A percentile compares a stretch with the other conserved stretches of the same genome.
phyloP scores from a whole-genome alignment of 169 alveolate species.

The Cryptosporidium muris region DNA sequence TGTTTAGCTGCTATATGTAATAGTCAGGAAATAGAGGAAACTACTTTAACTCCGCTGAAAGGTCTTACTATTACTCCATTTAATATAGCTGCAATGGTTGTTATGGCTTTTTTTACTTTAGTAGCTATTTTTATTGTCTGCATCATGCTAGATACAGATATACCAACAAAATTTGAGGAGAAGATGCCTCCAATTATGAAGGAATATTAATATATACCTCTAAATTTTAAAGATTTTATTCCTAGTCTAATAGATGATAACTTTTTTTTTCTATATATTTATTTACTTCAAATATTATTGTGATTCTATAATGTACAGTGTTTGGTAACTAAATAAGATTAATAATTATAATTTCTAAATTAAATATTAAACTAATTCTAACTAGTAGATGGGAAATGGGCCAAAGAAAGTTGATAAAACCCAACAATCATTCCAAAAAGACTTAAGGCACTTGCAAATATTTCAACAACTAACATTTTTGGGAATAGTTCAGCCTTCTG shows the following conservation, averaged over 20 bases:
- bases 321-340: neutral
- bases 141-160: constrained; percentile 44
- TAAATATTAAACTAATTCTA: too few relatives aligned
- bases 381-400: constrained; percentile 42
- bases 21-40: neutral
- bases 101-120: constrained; percentile 33
- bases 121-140: constrained; percentile 41
- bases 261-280: neutral
- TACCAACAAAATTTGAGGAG: constrained; percentile 67
- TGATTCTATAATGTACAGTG: neutral
- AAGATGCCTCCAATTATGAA: constrained; percentile 70
- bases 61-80: constrained; percentile 48
- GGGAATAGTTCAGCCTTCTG: constrained; percentile 98
- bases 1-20: constrained; percentile 15
- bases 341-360: too few relatives aligned
- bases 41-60: constrained; percentile 1
- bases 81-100: constrained; percentile 34
- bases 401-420: constrained; percentile 79
- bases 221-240: neutral
- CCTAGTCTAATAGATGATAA: neutral
- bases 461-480: constrained; percentile 97
- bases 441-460: constrained; percentile 99
- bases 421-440: constrained; percentile 94
- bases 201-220: constrained; percentile 17
- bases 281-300: neutral